These are phyloP conservation scores for Trametes versicolor DNA, from an alignment of 1,284 basidiomycete species.

Conservation along the genomic window DNA sequence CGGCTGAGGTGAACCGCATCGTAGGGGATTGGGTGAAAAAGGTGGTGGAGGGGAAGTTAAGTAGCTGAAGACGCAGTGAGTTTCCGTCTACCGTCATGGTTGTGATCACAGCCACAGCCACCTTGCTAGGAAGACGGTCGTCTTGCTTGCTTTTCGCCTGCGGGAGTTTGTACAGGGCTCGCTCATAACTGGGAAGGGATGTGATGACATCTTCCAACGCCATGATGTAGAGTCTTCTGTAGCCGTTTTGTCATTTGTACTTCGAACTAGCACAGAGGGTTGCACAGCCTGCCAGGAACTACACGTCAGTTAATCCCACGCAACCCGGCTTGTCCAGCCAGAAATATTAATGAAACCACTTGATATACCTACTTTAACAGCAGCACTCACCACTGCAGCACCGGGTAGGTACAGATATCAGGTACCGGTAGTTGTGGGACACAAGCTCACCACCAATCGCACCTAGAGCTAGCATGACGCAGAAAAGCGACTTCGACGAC, in stretches of 20 bases:
- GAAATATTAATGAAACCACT: neutral
- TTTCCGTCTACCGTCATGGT: neutral
- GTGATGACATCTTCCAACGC: too few relatives aligned
- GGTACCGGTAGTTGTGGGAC: neutral
- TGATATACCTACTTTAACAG: neutral
- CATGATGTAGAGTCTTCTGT: neutral
- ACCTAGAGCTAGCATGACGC: neutral
- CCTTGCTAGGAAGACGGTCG: too few relatives aligned
- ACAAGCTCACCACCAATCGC: neutral
- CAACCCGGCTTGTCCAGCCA: neutral
- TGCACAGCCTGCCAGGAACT: neutral
- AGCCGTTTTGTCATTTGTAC: neutral
- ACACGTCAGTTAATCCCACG: neutral
- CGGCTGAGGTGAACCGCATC: constrained; percentile 31
- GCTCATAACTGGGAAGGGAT: too few relatives aligned
- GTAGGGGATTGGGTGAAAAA: constrained; percentile 25
- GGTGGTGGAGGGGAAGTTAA: neutral
- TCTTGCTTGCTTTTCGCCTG: too few relatives aligned
- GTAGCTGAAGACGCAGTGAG: neutral
- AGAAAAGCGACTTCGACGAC: neutral
- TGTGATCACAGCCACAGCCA: neutral
- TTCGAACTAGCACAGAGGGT: neutral
- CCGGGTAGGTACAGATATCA: neutral
- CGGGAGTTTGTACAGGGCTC: too few relatives aligned
- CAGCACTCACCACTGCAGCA: neutral